Conservation (phyloP, 2,329 filamentous ascomycete genomes). For the Harringtonia aguacate region DNA sequence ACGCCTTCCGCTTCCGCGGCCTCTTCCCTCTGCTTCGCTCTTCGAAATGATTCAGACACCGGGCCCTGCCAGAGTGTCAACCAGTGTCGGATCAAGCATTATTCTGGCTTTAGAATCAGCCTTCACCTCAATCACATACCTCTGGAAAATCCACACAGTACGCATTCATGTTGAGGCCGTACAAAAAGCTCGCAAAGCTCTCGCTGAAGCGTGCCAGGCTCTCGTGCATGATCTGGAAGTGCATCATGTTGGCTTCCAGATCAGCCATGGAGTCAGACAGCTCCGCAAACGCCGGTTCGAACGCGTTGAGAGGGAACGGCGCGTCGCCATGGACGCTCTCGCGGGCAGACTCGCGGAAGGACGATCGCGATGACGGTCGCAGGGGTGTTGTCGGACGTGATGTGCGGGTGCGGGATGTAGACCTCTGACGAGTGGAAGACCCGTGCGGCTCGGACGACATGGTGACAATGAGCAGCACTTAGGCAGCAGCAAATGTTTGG, state of each 20-base stretch:
- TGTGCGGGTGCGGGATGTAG: constrained; percentile 50
- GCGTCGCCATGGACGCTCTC: constrained; percentile 41
- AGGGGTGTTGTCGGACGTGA: constrained; percentile 87
- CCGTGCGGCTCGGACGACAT: constrained; percentile 5
- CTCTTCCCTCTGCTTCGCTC: constrained; percentile 48
- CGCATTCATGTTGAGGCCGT: constrained; percentile 97
- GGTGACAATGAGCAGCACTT: no score
- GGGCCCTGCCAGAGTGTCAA: constrained; percentile 45
- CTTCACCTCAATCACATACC: no score
- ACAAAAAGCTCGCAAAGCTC: constrained; percentile 90
- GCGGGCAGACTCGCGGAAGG: constrained; percentile 67
- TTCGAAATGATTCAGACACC: constrained; percentile 69
- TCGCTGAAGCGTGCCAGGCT: constrained; percentile 88
- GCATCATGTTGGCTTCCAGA: constrained; percentile 94
- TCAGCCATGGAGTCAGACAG: constrained; percentile 90
- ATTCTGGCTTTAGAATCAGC: no score
- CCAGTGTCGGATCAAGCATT: no score
- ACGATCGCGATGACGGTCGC: constrained; percentile 79
- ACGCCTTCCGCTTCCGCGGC: constrained; percentile 7
- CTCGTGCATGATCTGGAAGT: constrained; percentile 94
- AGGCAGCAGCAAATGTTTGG: no score
- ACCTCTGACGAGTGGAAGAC: constrained; percentile 24
- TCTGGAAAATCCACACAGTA: constrained; percentile 98
- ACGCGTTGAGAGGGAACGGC: constrained; percentile 62
- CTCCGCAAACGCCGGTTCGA: constrained; percentile 89